Evolutionary conservation across 169 alveolate species (phyloP), one percentile per base, ranked within the genome.

Genomic region (Ichthyophthirius multifiliis): DNA sequence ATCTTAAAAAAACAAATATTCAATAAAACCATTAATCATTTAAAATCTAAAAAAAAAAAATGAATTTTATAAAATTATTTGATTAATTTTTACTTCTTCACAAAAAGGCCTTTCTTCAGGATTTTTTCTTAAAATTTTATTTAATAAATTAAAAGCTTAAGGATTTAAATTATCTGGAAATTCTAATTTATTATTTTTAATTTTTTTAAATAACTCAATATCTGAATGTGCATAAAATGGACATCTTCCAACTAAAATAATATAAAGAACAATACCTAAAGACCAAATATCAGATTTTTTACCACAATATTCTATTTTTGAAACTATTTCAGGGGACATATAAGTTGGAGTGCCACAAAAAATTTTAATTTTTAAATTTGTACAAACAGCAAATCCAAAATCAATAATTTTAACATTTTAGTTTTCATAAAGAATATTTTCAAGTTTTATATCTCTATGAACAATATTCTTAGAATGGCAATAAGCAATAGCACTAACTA

Each of bases 241-340:
- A 77, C 84, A 89, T 30, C 47, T 30, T 23, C 96, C 96, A 67
- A 80, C 74, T 20, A 88, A 74, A 48, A 92, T 41, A 27, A 83
- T 87, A 79, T 55, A 92, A 15, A 92, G 78, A 4, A 92, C 44
- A 16, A 93, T 88, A 13, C 96, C 94, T 27, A 83, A 32, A 12
- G 95, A 90, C 95, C 95, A 93, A n/a, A 93, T 79, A 87, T 93
- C 96, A 4, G 95, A 92, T 27, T 92, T 93, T 64, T 89, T 89
- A 23, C 96, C 93, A 63, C 32, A 77, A 65, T 48, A 76, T 18
- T 85, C 85, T 47, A 83, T 43, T 75, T 86, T 87, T 44, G 75
- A 62, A 27, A 87, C 93, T 30, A 94, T 91, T 88, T 94, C 96
- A 16, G 97, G 97, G 5, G 94, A 87, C 97, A 94, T 94, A 85